phyloP scores from a whole-genome alignment of 257 asterid species.

The Cordia subcordata region DNA sequence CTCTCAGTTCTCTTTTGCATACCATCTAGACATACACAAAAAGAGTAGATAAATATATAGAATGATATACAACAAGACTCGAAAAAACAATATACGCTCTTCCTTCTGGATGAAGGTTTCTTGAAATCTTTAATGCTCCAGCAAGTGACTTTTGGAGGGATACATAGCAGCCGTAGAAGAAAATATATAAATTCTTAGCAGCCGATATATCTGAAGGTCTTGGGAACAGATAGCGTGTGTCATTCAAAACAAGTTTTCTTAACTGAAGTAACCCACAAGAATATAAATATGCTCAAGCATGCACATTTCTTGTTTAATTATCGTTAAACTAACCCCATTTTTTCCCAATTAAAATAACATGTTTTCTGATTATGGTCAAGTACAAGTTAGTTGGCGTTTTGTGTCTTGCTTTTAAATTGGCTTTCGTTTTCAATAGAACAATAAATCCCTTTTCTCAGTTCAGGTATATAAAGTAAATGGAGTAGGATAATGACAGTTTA shows the following conservation, averaged over 20 bases:
- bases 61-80: no score
- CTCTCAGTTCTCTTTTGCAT: no score
- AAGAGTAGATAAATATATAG: no score
- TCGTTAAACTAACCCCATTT: slow-evolving; percentile 44
- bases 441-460: slow-evolving; percentile 22
- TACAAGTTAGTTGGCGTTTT: slow-evolving; percentile 57
- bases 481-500: slow-evolving; percentile 42
- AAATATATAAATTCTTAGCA: neutral
- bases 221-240: slow-evolving; percentile 39
- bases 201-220: slow-evolving; percentile 4
- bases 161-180: neutral
- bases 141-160: neutral
- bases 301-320: slow-evolving; percentile 44
- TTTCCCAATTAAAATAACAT: slow-evolving; percentile 15
- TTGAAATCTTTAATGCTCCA: neutral
- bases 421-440: slow-evolving; percentile 49
- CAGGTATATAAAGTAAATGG: slow-evolving; percentile 43
- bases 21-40: no score
- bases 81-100: no score
- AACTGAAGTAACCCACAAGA: slow-evolving; percentile 55
- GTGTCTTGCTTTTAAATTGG: slow-evolving; percentile 42
- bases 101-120: no score
- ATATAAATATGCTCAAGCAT: slow-evolving; percentile 13
- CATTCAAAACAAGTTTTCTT: slow-evolving; percentile 15
- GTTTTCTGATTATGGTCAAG: slow-evolving; percentile 19